These are phyloP conservation scores for Trichoderma atroviride DNA, from an alignment of 2,329 filamentous ascomycete genomes.

Conservation along the genomic window DNA sequence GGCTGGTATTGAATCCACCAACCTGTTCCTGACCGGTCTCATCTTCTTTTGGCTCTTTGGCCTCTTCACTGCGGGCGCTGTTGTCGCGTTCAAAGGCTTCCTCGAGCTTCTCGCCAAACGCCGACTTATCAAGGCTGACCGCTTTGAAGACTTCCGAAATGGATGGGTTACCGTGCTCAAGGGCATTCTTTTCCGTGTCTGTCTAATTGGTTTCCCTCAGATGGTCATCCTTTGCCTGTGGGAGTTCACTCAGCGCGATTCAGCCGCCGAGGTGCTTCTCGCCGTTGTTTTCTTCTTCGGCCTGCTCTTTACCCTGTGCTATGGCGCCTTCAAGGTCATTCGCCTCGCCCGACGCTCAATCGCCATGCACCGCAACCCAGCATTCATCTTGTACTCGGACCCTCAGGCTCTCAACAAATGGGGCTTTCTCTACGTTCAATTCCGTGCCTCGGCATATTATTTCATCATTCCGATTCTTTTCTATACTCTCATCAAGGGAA, in stretches of 20 bases:
- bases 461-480: constrained; percentile 80
- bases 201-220: constrained; percentile 88
- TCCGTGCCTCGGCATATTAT: constrained; percentile 93
- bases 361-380: constrained; percentile 90
- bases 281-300: constrained; percentile 88
- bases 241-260: constrained; percentile 88
- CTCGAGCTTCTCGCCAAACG: constrained; percentile 76
- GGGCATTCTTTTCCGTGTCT: constrained; percentile 88
- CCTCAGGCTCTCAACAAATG: constrained; percentile 94
- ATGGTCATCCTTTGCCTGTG: constrained; percentile 89
- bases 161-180: constrained; percentile 92
- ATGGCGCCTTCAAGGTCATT: constrained; percentile 89
- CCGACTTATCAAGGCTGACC: constrained; percentile 79
- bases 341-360: constrained; percentile 86
- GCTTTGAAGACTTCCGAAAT: constrained; percentile 91
- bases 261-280: constrained; percentile 80
- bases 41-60: constrained; percentile 88
- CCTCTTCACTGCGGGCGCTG: constrained; percentile 69
- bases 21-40: constrained; percentile 90
- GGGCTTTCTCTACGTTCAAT: constrained; percentile 97
- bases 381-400: constrained; percentile 95
- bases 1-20: constrained; percentile 82
- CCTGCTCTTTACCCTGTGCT: constrained; percentile 74
- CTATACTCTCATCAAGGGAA: constrained; percentile 83
- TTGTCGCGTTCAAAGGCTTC: constrained; percentile 77